Evolutionary conservation across 345 rosid species (phyloP), one percentile per base, ranked within the genome.

Genomic region (Trapa incisa): DNA sequence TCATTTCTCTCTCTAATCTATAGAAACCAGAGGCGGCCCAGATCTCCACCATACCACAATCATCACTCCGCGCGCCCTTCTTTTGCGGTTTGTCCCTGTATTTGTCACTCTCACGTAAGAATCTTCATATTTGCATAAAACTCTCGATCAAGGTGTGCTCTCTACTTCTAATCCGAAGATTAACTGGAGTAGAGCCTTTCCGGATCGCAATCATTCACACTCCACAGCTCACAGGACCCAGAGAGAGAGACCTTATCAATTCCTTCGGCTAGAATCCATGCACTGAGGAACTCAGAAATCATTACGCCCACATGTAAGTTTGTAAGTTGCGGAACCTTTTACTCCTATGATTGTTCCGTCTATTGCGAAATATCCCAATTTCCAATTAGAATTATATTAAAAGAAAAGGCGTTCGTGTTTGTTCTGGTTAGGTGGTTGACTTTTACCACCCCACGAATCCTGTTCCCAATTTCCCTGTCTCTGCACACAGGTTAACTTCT

Each of bases 171-270:
- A 67, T 67, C 39, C 22, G 62, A 37, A 45, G 36, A 58, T 2
- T n/a, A 48, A 67, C 29, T 37, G 69, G 60, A 54, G 9, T 37
- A 32, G 69, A 32, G 69, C 60, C 70, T 67, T 67, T 67, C 54
- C 50, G 58, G 62, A 43, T 53, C 70, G 63, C 35, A 67, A 67
- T 67, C 47, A 67, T 6, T n/a, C 66, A n/a, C 17, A 6, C 47
- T 43, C 42, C 17, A 17, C 50, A n/a, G 13, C n/a, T 2, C 47
- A 9, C 47, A n/a, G 10, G 2, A 37, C 14, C 37, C 62, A 2
- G 36, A 22, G 33, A 54, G 29, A 6, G 60, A 54, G 17, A 22
- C 35, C 56, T 50, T 50, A 16, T 14, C 56, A 22, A 22, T 50
- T 50, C 22, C 56, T 50, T 50, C 56, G 3, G n/a, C 56, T 15